Percentiles rank a stretch among this genome's conserved stretches.
These are phyloP conservation scores for Rhodosporidiobolus sp. DNA, from an alignment of 768 basidiomycete species.

Conservation along the genomic window DNA sequence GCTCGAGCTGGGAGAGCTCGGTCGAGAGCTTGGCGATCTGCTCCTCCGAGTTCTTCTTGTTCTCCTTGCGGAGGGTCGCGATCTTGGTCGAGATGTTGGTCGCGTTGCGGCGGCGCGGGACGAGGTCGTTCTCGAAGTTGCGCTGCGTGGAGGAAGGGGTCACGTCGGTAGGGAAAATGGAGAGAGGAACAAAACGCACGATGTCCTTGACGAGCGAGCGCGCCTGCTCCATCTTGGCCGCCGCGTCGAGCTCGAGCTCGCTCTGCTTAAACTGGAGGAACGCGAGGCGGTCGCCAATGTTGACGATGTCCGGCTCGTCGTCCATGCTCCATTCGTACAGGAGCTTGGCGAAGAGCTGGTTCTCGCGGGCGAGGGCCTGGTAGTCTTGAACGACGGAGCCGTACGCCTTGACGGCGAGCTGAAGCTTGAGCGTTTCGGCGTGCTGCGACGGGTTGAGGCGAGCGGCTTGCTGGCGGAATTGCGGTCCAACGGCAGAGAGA, in stretches of 20 bases:
- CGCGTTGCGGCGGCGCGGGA: slow-evolving; percentile 26
- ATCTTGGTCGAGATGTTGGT: slow-evolving; percentile 17
- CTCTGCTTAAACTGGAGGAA: slow-evolving; percentile 31
- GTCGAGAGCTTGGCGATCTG: slow-evolving; percentile 20
- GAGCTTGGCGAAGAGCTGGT: slow-evolving; percentile 26
- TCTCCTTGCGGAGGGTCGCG: slow-evolving; percentile 5
- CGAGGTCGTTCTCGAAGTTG: slow-evolving; percentile 43
- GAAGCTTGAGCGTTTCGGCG: slow-evolving; percentile 32
- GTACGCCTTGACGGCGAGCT: slow-evolving; percentile 35
- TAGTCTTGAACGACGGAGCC: slow-evolving; percentile 19
- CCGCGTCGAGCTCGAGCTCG: slow-evolving; percentile 30
- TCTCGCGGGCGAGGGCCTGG: slow-evolving; percentile 24
- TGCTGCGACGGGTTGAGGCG: slow-evolving; percentile 5
- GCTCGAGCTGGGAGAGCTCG: slow-evolving; percentile 24
- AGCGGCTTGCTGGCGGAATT: background rate
- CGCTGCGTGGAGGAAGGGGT: slow-evolving; percentile 7
- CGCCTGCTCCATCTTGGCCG: slow-evolving; percentile 27
- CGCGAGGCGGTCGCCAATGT: slow-evolving; percentile 40
- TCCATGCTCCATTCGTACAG: slow-evolving; percentile 26
- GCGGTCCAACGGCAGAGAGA: background rate
- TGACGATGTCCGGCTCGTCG: slow-evolving; percentile 25
- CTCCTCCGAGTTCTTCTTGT: slow-evolving; percentile 5
- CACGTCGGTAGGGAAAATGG: background rate
- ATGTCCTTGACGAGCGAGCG: slow-evolving; percentile 41
- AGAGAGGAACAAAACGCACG: background rate